Evolutionary conservation across 257 asterid genomes (phyloP), one percentile per base, ranked within the genome.

Genomic region (Forsythia viridissima): DNA sequence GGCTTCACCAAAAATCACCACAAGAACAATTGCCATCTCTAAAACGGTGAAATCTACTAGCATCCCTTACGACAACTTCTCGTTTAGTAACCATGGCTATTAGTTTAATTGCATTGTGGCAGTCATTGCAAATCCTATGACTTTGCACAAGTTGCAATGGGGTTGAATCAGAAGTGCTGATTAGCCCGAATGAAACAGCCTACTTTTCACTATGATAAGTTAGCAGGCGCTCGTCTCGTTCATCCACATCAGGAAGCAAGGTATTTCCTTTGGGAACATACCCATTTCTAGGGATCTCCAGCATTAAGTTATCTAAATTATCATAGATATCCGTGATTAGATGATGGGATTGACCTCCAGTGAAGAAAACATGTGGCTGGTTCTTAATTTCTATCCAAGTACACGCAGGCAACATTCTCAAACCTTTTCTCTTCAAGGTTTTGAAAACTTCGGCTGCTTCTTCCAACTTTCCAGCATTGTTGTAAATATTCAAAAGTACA

Each of bases 201-300:
- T 93, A 80, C 86, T 89, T 94, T 83, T 94, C 98, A 75, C 97
- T 87, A 75, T 94, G 98, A 84, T 85, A 87, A 48, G 72, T 82
- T 20, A 21, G 78, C 88, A 83, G 72, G 13, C 85, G 74, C 72
- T 87, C 83, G 80, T 90, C 97, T 24, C 68, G 48, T 76, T 85
- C 90, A 69, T 90, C 97, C 76, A 94, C 98, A 84, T 94, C 98
- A n/a, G 94, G 93, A 81, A 93, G 97, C 87, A 92, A 82, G 77
- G 83, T 83, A 38, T 75, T 84, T 24, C 79, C 86, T 41, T 82
- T 84, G 8, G 85, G 80, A 76, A 79, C 81, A 82, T 91, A 91
- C 38, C 91, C 94, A 66, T 63, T 77, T 79, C 71, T 75, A 0
- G 88, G 79, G 46, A 91, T 88, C 80, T 88, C 82, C 80, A 72